A percentile compares a stretch with the other conserved stretches of the same genome.
phyloP scores from a whole-genome alignment of 768 basidiomycete species.

The Suillus tomentosus region DNA sequence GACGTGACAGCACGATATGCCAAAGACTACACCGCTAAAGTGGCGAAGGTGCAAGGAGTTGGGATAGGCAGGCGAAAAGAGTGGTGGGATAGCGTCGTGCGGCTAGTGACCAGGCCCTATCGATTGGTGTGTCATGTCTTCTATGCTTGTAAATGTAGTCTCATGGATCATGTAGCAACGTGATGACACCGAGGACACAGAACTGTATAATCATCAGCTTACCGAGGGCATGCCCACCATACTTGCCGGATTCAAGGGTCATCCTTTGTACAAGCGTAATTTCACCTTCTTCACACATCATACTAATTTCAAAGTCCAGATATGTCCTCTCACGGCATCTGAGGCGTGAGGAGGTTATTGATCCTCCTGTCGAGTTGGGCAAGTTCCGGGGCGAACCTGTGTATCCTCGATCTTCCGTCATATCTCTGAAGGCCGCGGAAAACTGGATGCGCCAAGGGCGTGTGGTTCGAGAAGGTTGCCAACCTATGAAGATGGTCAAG shows the following conservation, averaged over 20 bases:
- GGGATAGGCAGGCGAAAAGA: constrained; percentile 59
- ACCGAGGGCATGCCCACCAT: constrained; percentile 93
- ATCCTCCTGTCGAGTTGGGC: constrained; percentile 81
- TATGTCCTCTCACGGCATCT: constrained; percentile 88
- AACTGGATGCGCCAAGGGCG: constrained; percentile 94
- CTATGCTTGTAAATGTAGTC: constrained; percentile 15
- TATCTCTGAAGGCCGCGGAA: constrained; percentile 88
- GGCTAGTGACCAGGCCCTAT: constrained; percentile 70
- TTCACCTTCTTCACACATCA: constrained; percentile 7
- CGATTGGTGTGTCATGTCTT: constrained; percentile 60
- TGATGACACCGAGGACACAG: constrained; percentile 92
- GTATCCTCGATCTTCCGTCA: constrained; percentile 80
- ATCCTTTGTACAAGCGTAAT: constrained; percentile 69
- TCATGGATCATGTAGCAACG: constrained; percentile 61
- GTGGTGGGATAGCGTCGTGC: constrained; percentile 84
- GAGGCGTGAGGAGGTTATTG: constrained; percentile 82
- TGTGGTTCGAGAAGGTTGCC: constrained; percentile 66
- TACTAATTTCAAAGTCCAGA: constrained; percentile 39
- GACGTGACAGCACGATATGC: constrained; percentile 94
- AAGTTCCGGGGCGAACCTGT: constrained; percentile 93
- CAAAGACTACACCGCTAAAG: constrained; percentile 74
- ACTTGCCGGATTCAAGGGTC: constrained; percentile 91
- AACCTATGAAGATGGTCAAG: constrained; percentile 91
- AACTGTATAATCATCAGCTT: constrained; percentile 73
- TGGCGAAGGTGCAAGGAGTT: constrained; percentile 74